Conservation (phyloP, 1,284 basidiomycete species). For the Melampsora medusae region DNA sequence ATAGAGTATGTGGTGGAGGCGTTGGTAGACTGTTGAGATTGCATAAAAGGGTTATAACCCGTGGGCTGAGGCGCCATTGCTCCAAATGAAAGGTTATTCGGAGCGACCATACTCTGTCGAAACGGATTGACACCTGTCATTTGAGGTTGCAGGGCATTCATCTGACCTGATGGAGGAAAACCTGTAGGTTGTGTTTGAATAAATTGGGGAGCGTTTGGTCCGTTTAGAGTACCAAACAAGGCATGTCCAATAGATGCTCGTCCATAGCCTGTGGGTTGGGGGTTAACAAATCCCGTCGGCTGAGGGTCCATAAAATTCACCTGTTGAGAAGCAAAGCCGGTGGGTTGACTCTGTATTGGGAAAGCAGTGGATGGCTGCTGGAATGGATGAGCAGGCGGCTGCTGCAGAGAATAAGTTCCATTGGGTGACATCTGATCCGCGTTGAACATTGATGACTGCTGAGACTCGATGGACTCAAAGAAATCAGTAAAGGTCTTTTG, state of each 20-base stretch:
- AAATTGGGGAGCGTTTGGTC: constrained; percentile 57
- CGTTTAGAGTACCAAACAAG: constrained; percentile 61
- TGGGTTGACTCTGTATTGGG: neutral
- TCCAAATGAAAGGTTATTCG: constrained; percentile 63
- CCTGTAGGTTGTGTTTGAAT: constrained; percentile 53
- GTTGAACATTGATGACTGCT: constrained; percentile 72
- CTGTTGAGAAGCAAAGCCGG: constrained; percentile 47
- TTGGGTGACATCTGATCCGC: constrained; percentile 57
- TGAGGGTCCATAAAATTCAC: constrained; percentile 52
- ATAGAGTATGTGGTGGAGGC: constrained; percentile 48
- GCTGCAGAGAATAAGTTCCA: constrained; percentile 24
- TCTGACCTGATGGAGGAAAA: constrained; percentile 59
- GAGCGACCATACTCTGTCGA: constrained; percentile 52
- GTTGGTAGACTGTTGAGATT: constrained; percentile 52
- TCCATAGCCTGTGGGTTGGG: constrained; percentile 56
- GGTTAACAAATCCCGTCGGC: constrained; percentile 57
- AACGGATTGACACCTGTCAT: constrained; percentile 67
- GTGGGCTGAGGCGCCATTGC: constrained; percentile 41
- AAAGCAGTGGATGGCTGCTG: constrained; percentile 2
- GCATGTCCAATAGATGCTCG: constrained; percentile 61
- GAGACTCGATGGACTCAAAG: constrained; percentile 83
- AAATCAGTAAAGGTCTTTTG: constrained; percentile 72
- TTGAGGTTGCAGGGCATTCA: constrained; percentile 65
- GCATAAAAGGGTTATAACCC: constrained; percentile 37
- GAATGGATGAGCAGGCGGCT: constrained; percentile 45